Evolutionary conservation across 805 yeast species (phyloP), one percentile per base, ranked within the genome.

Genomic region (Cyberlindnera xishuangbannaensis): DNA sequence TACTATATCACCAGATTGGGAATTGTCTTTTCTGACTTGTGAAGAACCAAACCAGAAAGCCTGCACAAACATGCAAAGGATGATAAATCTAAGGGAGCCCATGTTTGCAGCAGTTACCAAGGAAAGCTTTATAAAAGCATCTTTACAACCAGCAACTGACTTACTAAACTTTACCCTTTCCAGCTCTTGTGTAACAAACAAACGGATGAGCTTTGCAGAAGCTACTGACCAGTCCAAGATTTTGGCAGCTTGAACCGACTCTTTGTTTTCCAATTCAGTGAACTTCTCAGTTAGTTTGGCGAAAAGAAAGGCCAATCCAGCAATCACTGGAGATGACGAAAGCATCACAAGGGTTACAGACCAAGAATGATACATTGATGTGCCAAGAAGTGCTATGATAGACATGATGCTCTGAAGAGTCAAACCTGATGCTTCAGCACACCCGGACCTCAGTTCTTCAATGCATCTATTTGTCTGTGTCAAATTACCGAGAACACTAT

Each of bases 31-130:
- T 22, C 59, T 56, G 4, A 86, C 78, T 64, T 83, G 69, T 28
- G 65, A 66, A 18, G 80, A 71, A 2, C 97, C 99, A 59, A 81
- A 90, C 85, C 95, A 87, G 48, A 92, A 83, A 0, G 90, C 94
- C 56, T 85, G 95, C 3, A 88, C 83, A 62, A 90, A 87, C 77
- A 87, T 78, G 51, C 77, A 53, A 24, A 85, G 61, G 0, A 80
- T 68, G 4, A 88, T 44, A 16, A 71, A 58, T 45, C 79, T 71
- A 31, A 80, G 56, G 0, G 71, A 27, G 0, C 83, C 79, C 15
- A 70, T 55, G 50, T 85, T 87, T 1, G 71, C 48, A 10, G 78
- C 62, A 5, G 74, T 58, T 12, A 65, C 69, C 17, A 73, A 48
- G n/a, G 73, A 64, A 26, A 67, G 48, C 27, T 62, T 62, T 26